phyloP scores from a whole-genome alignment of 1,284 basidiomycete species.

The Heliocybe sulcata region DNA sequence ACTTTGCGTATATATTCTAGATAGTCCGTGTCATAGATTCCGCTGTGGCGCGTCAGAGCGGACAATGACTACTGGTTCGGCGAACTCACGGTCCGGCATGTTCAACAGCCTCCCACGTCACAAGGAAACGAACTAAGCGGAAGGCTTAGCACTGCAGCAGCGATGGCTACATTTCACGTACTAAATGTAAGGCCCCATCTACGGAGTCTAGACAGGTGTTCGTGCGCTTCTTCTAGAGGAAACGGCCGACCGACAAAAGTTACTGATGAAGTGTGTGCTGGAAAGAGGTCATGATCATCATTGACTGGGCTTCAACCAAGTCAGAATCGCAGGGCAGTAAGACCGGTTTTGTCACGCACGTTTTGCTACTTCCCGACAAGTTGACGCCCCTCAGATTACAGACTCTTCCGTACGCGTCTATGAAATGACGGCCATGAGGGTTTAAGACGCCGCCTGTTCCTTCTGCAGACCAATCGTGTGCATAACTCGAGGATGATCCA shows the following conservation, averaged over 20 bases:
- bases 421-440: constrained; percentile 65
- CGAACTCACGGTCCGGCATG: constrained; percentile 78
- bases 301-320: constrained; percentile 45
- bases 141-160: constrained; percentile 2
- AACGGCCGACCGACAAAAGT: constrained; percentile 84
- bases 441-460: constrained; percentile 53
- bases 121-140: constrained; percentile 69
- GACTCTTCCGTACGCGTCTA: constrained; percentile 72
- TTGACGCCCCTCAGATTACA: constrained; percentile 79
- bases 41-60: constrained; percentile 34
- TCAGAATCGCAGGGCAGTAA: background rate
- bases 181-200: constrained; percentile 86
- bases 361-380: constrained; percentile 75
- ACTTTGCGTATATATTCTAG: constrained; percentile 73
- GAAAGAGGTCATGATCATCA: constrained; percentile 57
- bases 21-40: constrained; percentile 80
- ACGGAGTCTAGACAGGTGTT: constrained; percentile 73
- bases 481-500: constrained; percentile 44
- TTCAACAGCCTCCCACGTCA: constrained; percentile 97
- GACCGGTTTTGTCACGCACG: constrained; percentile 42
- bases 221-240: constrained; percentile 74
- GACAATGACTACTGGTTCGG: background rate
- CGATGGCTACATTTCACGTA: constrained; percentile 27
- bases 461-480: constrained; percentile 64
- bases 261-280: constrained; percentile 49